A percentile compares a stretch with the other conserved stretches of the same genome.
These are phyloP conservation scores for Petasospora fabianii DNA, from an alignment of 1,139 yeast species.

Conservation along the genomic window DNA sequence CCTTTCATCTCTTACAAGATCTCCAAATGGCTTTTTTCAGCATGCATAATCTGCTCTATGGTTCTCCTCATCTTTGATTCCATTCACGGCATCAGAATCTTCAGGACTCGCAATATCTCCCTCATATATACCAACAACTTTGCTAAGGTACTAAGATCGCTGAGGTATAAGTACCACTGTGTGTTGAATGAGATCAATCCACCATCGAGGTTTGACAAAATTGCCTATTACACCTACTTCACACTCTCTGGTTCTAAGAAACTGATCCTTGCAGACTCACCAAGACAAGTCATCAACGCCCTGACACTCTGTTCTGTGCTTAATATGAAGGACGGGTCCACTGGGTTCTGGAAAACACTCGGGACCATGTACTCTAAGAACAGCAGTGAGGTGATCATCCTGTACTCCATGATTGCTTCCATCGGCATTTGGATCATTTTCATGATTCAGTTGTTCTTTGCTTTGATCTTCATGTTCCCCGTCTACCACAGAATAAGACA, in stretches of 20 bases:
- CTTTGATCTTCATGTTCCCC: slow-evolving; percentile 53
- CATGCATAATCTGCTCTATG: slow-evolving; percentile 76
- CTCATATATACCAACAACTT: slow-evolving; percentile 65
- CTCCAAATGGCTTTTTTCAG: slow-evolving; percentile 80
- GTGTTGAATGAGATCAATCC: slow-evolving; percentile 70
- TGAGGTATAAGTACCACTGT: slow-evolving; percentile 66
- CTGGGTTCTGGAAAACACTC: slow-evolving; percentile 54
- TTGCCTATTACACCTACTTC: slow-evolving; percentile 64
- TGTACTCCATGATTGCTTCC: slow-evolving; percentile 74
- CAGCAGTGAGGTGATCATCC: slow-evolving; percentile 60
- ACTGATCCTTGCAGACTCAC: slow-evolving; percentile 72
- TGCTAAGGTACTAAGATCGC: slow-evolving; percentile 55
- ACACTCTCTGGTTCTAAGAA: slow-evolving; percentile 64
- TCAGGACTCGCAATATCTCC: slow-evolving; percentile 62
- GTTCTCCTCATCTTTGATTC: slow-evolving; percentile 55
- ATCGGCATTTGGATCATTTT: slow-evolving; percentile 72
- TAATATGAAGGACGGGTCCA: slow-evolving; percentile 32
- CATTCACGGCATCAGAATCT: slow-evolving; percentile 56
- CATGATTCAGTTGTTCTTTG: slow-evolving; percentile 56
- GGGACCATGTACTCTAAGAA: slow-evolving; percentile 56
- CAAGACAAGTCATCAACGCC: slow-evolving; percentile 85
- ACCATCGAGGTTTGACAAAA: slow-evolving; percentile 56
- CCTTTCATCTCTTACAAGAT: slow-evolving; percentile 58
- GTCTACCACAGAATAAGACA: slow-evolving; percentile 45
- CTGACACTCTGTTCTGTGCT: slow-evolving; percentile 60